Evolutionary conservation across 1,139 yeast species (phyloP).

Genomic region (Pneumocystis wakefieldiae): DNA sequence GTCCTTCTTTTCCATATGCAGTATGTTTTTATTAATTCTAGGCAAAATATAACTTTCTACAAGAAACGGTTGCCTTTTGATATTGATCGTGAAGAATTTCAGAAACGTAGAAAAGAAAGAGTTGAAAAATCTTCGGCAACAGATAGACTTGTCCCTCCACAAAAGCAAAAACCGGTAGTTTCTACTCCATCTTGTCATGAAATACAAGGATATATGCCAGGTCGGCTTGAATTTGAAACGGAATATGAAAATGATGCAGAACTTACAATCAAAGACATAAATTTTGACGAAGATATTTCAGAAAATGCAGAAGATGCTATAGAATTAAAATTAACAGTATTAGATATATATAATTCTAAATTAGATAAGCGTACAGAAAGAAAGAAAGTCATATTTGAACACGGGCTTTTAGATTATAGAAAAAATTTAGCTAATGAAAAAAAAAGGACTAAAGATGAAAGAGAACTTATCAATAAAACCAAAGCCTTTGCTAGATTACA

Average conservation of each 20-base stretch:
- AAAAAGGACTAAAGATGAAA: conserved; percentile 74
- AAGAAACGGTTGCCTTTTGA: conserved; percentile 58
- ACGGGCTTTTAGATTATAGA: conserved; percentile 69
- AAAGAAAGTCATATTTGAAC: conserved; percentile 64
- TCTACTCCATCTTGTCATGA: conserved; percentile 95
- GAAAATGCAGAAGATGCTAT: conserved; percentile 67
- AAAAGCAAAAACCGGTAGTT: conserved; percentile 75
- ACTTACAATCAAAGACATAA: conserved; percentile 82
- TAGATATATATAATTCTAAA: conserved; percentile 80
- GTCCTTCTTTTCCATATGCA: conserved; percentile 53
- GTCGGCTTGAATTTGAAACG: conserved; percentile 86
- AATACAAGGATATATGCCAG: conserved; percentile 97
- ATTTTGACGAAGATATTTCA: conserved; percentile 64
- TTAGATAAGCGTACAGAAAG: conserved; percentile 86
- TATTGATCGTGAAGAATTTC: conserved; percentile 54
- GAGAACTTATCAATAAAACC: conserved; percentile 56
- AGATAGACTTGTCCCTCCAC: conserved; percentile 32
- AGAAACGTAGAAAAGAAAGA: conserved; percentile 51
- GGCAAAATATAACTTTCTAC: conserved; percentile 30
- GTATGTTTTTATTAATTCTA: not conserved
- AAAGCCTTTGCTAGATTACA: conserved; percentile 72
- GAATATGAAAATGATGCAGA: conserved; percentile 97
- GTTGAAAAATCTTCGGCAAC: conserved; percentile 57
- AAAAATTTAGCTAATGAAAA: conserved; percentile 63
- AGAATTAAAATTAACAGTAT: conserved; percentile 70